These are phyloP conservation scores for Populus davidiana DNA, from an alignment of 345 rosid species.

Conservation along the genomic window DNA sequence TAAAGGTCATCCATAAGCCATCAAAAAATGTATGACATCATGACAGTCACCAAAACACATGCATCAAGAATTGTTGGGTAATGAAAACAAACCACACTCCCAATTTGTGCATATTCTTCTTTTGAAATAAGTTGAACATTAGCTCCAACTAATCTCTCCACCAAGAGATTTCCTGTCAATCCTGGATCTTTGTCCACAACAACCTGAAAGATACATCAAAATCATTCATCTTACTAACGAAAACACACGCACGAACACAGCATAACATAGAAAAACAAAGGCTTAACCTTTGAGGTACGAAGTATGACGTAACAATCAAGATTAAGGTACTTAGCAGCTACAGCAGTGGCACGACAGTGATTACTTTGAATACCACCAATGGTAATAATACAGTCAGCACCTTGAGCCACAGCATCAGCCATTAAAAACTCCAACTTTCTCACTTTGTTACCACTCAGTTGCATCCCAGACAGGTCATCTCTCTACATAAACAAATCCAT, in stretches of 20 bases:
- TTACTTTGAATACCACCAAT: slow-evolving; percentile 94
- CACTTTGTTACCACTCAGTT: background rate
- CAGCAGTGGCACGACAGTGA: slow-evolving; percentile 92
- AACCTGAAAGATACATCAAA: slow-evolving; percentile 40
- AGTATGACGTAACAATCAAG: slow-evolving; percentile 70
- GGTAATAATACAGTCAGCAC: slow-evolving; percentile 76
- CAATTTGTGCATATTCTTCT: slow-evolving; percentile 80
- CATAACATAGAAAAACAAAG: background rate
- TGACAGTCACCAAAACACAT: no score
- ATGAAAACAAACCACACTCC: slow-evolving; percentile 66
- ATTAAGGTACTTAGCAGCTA: slow-evolving; percentile 78
- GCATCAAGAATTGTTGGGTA: no score
- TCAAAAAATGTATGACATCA: no score
- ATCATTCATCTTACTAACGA: background rate
- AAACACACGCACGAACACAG: background rate
- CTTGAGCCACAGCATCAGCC: background rate
- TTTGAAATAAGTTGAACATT: slow-evolving; percentile 75
- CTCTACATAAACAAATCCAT: background rate
- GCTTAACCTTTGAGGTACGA: slow-evolving; percentile 68
- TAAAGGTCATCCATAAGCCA: no score
- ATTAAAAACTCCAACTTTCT: background rate
- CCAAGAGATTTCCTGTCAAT: slow-evolving; percentile 76
- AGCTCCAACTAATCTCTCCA: slow-evolving; percentile 87
- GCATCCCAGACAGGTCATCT: background rate
- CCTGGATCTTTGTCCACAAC: slow-evolving; percentile 89